A percentile compares a stretch with the other conserved stretches of the same genome.
Conservation (phyloP, 129 eudicot genomes). For the Centella asiatica region DNA sequence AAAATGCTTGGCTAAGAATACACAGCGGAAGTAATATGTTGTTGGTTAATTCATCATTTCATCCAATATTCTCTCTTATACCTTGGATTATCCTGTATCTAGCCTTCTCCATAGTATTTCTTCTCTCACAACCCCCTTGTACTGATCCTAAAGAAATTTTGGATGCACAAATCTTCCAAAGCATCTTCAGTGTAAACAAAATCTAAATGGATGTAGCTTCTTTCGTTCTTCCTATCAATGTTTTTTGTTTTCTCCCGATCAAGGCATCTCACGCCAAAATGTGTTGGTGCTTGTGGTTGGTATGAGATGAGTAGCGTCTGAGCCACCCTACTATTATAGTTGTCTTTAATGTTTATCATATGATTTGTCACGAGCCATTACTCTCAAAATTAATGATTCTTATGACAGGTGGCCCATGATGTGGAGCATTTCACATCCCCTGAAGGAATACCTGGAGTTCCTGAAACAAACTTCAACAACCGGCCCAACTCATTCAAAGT, state of each 20-base stretch:
- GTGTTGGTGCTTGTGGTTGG: background rate
- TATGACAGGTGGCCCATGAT: slow-evolving; percentile 79
- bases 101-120: background rate
- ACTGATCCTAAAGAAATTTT: background rate
- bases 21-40: background rate
- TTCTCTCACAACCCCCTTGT: background rate
- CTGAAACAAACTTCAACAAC: slow-evolving; percentile 89
- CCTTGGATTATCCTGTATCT: background rate
- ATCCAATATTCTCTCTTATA: background rate
- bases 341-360: background rate
- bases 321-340: background rate
- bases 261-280: background rate
- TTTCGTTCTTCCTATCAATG: background rate
- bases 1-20: background rate
- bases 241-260: background rate
- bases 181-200: background rate
- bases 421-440: slow-evolving; percentile 83
- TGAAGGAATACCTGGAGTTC: slow-evolving; percentile 92
- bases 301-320: slow-evolving; percentile 3
- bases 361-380: background rate
- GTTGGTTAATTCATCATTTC: background rate
- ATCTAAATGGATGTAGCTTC: background rate
- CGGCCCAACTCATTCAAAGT: slow-evolving; percentile 97
- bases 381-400: background rate
- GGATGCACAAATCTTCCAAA: background rate